Evolutionary conservation across 176 grass and related monocot genomes (phyloP).

Genomic region (Bothriochloa decipiens): DNA sequence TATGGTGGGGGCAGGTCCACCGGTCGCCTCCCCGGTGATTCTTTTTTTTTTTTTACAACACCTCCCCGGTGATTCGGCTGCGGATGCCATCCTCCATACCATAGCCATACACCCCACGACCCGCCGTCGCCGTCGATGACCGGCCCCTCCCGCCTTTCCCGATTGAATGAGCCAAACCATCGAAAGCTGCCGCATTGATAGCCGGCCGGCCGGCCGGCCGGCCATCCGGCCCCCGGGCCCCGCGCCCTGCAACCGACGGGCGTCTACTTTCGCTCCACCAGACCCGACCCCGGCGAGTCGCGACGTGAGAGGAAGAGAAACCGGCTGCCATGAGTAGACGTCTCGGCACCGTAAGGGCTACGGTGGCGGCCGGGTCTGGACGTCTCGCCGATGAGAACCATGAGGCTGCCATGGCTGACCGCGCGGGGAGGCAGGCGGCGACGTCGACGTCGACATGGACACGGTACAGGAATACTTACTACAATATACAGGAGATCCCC

Average conservation of each 20-base stretch:
- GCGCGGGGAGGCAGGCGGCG: neutral
- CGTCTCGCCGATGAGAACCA: neutral
- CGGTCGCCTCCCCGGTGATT: neutral
- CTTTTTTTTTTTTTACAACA: no score
- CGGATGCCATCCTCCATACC: neutral
- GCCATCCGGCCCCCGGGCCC: no score
- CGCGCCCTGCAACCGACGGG: neutral
- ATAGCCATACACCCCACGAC: neutral
- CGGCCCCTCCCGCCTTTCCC: slow-evolving; percentile 27
- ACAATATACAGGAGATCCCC: no score
- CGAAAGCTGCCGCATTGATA: slow-evolving; percentile 6
- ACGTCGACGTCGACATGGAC: neutral
- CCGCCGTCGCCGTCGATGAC: neutral
- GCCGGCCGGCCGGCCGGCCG: neutral
- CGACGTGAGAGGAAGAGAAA: no score
- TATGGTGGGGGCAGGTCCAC: neutral
- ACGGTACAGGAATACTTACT: neutral
- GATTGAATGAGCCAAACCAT: slow-evolving; percentile 10
- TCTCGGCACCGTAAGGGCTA: neutral
- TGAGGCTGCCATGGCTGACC: slow-evolving; percentile 14
- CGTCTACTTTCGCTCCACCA: neutral
- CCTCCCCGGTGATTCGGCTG: no score
- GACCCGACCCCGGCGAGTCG: no score
- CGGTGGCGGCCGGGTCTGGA: no score
- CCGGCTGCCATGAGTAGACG: neutral